Evolutionary conservation across 2,329 filamentous ascomycete genomes (phyloP), one percentile per base, ranked within the genome.

Genomic region (Metarhizium anisopliae): DNA sequence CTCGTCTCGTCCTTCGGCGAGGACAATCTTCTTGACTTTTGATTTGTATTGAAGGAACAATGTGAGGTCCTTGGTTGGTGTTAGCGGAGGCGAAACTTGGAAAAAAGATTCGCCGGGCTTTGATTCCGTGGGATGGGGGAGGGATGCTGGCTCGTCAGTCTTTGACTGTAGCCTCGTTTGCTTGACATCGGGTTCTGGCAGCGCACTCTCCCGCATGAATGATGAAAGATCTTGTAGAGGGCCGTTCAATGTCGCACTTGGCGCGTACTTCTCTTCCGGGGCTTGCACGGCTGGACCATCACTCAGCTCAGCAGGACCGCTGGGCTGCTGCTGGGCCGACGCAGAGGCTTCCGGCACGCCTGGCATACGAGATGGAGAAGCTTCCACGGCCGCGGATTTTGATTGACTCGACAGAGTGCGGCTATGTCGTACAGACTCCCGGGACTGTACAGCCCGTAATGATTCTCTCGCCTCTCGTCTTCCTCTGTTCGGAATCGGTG

Each of bases 11-110:
- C 93, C 93, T 68, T 95, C 91, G 0, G 89, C 76, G 38, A 97
- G 80, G 16, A 96, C 84, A 67, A 95, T 95, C 69, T 97, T 97
- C 73, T 96, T 97, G 63, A 97, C 92, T 68, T 94, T 94, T 63
- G 88, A 94, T 69, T 95, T 96, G 74, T 97, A 96, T 71, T 97
- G 93, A 59, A 97, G 72, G 69, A 97, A 99, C 43, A 99, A 75
- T 0, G 93, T 97, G 52, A 99, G 78, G 62, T 96, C 91, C 67
- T 96, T 96, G 8, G 85, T 86, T 6, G 85, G 73, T 7, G 77
- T 72, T 16, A 75, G 77, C 40, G 87, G 85, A 8, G 90, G 90
- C 0, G 72, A 73, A 47, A 86, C 85, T 25, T 83, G 76, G 59
- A 82, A 83, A 47, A 79, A 78, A 53, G 77, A 75, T 32, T 78